These are phyloP conservation scores for Leishmania tropica DNA, from an alignment of 208 protist genomes.

Conservation along the genomic window DNA sequence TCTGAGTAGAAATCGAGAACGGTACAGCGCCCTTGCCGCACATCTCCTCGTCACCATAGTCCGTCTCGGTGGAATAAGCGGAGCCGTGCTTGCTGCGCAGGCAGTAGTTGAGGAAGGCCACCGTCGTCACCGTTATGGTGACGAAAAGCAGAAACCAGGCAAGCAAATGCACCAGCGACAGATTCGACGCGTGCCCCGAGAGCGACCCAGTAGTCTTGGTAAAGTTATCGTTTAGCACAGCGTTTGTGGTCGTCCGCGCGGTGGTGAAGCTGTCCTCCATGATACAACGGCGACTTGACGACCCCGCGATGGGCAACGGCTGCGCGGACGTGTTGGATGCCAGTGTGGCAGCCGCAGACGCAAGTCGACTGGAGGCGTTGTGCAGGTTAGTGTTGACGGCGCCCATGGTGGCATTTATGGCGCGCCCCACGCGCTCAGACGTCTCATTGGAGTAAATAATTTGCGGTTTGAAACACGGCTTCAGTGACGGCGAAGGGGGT, in stretches of 20 bases:
- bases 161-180: conserved; percentile 36
- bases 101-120: conserved; percentile 52
- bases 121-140: conserved; percentile 37
- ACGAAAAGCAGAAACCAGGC: conserved; percentile 44
- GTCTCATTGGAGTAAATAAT: background rate
- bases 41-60: conserved; percentile 33
- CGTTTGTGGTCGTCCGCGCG: background rate
- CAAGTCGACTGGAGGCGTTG: background rate
- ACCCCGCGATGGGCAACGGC: background rate
- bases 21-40: conserved; percentile 10
- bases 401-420: background rate
- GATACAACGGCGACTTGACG: background rate
- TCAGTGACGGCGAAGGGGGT: background rate
- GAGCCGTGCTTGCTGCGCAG: conserved; percentile 35
- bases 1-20: conserved; percentile 3
- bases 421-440: background rate
- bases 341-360: background rate
- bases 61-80: conserved; percentile 10
- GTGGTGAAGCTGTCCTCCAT: background rate
- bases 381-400: background rate
- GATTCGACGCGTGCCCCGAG: conserved; percentile 17
- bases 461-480: background rate
- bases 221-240: conserved; percentile 5
- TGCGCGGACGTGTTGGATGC: background rate
- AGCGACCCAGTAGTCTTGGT: conserved; percentile 23